Evolutionary conservation across 2,329 filamentous ascomycete genomes (phyloP).

Genomic region (Exophiala calicioides): DNA sequence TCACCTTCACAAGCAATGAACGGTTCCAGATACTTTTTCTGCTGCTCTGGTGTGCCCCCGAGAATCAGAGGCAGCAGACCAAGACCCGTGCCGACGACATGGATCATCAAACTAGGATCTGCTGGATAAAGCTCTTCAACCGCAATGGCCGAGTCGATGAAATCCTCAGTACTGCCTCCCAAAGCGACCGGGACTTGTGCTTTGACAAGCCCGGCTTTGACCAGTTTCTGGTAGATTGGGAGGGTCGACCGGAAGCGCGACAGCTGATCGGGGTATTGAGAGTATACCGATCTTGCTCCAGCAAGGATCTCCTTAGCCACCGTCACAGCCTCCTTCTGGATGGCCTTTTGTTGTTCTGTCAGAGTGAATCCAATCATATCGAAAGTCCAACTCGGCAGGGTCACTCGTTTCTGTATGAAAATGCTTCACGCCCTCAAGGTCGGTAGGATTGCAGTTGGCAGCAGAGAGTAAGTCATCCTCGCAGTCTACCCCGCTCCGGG

Average conservation of each 20-base stretch:
- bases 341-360: conserved; percentile 1
- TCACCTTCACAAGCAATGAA: conserved; percentile 49
- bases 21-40: conserved; percentile 47
- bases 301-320: conserved; percentile 2
- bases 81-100: conserved; percentile 54
- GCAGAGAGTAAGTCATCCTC: too few species aligned
- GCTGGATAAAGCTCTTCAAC: conserved; percentile 56
- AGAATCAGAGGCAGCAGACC: conserved; percentile 55
- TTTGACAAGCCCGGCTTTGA: conserved; percentile 48
- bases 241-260: conserved; percentile 50
- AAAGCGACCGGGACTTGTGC: conserved; percentile 47
- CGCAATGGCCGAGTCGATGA: conserved; percentile 53
- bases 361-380: conserved; percentile 10
- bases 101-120: conserved; percentile 53
- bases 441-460: too few species aligned
- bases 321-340: background rate
- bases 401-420: too few species aligned
- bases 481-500: too few species aligned
- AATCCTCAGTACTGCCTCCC: conserved; percentile 48
- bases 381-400: too few species aligned
- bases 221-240: conserved; percentile 49
- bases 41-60: conserved; percentile 42
- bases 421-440: too few species aligned
- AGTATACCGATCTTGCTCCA: conserved; percentile 9
- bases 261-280: conserved; percentile 32